Conservation (phyloP, 2,329 filamentous ascomycete species). For the Stachybotrys elegans region DNA sequence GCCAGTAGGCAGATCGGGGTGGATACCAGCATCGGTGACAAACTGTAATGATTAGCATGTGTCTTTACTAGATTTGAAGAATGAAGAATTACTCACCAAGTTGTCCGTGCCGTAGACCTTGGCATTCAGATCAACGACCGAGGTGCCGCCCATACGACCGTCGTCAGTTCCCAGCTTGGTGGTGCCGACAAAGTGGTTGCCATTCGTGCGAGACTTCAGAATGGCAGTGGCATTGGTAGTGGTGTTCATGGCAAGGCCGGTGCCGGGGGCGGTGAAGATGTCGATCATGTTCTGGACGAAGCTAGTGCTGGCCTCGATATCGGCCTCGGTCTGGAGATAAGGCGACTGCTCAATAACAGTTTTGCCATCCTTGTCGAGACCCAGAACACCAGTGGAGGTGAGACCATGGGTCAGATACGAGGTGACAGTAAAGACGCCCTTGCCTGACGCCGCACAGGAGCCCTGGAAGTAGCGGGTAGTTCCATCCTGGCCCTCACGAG, state of each 20-base stretch:
- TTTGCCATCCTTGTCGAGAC: constrained; percentile 50
- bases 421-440: constrained; percentile 46
- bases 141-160: constrained; percentile 43
- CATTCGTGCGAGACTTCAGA: constrained; percentile 21
- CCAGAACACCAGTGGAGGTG: constrained; percentile 55
- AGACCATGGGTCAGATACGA: constrained; percentile 60
- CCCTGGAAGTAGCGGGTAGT: constrained; percentile 60
- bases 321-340: constrained; percentile 18
- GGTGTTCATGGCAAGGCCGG: constrained; percentile 14
- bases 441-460: constrained; percentile 59
- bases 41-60: constrained; percentile 27
- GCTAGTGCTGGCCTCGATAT: constrained; percentile 17
- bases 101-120: constrained; percentile 64
- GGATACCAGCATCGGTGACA: constrained; percentile 61
- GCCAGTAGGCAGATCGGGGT: constrained; percentile 61
- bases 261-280: constrained; percentile 13
- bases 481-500: constrained; percentile 52
- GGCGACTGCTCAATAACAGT: constrained; percentile 33
- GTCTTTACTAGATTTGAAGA: too few species aligned
- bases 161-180: constrained; percentile 56
- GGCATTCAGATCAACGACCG: constrained; percentile 57
- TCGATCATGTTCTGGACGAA: constrained; percentile 20
- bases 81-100: constrained; percentile 26
- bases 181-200: constrained; percentile 49
- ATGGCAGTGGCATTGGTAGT: constrained; percentile 13